Percentiles rank a stretch among this genome's conserved stretches.
These are phyloP conservation scores for Pythium brachiatum DNA, from an alignment of 352 stramenopile species.

Conservation along the genomic window DNA sequence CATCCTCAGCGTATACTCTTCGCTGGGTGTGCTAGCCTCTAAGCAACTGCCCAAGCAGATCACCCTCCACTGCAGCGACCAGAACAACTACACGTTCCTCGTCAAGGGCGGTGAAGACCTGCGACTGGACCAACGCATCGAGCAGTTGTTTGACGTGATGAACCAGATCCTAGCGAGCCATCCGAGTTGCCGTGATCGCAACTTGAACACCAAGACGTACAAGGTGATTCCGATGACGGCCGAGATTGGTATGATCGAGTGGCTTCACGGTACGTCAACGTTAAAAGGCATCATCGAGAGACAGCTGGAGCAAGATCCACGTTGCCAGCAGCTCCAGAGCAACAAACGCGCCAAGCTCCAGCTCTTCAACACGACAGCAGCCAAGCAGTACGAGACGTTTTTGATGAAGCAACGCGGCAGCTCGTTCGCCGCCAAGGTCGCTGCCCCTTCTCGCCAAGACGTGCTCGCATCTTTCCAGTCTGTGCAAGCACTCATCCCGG, in stretches of 20 bases:
- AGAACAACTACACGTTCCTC: constrained; percentile 81
- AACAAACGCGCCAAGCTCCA: constrained; percentile 73
- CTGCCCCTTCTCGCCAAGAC: constrained; percentile 43
- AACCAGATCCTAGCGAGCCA: constrained; percentile 82
- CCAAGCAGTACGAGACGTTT: constrained; percentile 73
- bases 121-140: constrained; percentile 89
- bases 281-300: constrained; percentile 78
- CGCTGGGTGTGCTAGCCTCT: constrained; percentile 75
- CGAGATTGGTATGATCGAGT: constrained; percentile 84
- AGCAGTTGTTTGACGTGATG: constrained; percentile 92
- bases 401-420: constrained; percentile 65
- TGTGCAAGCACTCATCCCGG: constrained; percentile 67
- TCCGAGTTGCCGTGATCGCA: constrained; percentile 57
- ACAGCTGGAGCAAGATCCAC: constrained; percentile 61
- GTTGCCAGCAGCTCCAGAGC: constrained; percentile 51
- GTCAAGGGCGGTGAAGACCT: constrained; percentile 92
- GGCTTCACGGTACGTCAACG: constrained; percentile 71
- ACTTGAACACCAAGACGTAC: constrained; percentile 74
- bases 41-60: constrained; percentile 86
- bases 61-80: constrained; percentile 77
- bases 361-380: constrained; percentile 71
- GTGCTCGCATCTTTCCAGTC: constrained; percentile 50
- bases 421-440: constrained; percentile 72
- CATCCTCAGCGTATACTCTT: constrained; percentile 74
- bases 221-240: constrained; percentile 86